Evolutionary conservation across 23 red algal genomes (phyloP), one percentile per base, ranked within the genome.

Genomic region (Chondrus crispus): DNA sequence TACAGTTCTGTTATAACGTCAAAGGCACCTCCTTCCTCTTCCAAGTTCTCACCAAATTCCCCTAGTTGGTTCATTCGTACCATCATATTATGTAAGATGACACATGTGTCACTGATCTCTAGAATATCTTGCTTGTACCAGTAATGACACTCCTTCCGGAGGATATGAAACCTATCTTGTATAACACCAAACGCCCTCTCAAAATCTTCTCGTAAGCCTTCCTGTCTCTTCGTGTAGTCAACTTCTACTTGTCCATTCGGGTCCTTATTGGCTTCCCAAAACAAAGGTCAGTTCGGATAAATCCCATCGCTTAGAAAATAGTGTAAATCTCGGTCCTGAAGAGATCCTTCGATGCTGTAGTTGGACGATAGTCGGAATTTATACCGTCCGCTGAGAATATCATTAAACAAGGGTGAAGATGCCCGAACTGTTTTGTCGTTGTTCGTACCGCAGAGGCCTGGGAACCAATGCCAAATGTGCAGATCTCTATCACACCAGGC

Each of bases 261-360:
- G 19, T 73, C 12, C 35, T 84, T 12, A 33, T 36, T 1, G 18
- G 80, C 6, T 66, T 66, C 35, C 26, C 38, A 35, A 73, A 71
- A 88, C 10, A 73, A 64, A 20, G 42, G 40, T 1, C 2, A 74
- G 45, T 75, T 28, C 13, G 84, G 84, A 48, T 88, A 88, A 33
- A 88, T 88, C 74, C 60, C 62, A 44, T 88, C 84, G 19, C 9
- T 26, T 16, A 88, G 54, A 50, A 88, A 45, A 49, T 88, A 88
- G 0, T 60, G 35, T 13, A 88, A 40, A 43, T 63, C 80, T 84
- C 33, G 36, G 18, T 52, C n/a, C 22, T 30, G 20, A 8, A 35
- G n/a, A 35, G 50, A 38, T 32, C 40, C 78, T 32, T 1, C 50
- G 1, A 2, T 66, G 1, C 60, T 22, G 35, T 66, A 66, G 60